phyloP scores from a whole-genome alignment of 805 yeast species.

The Hanseniaspora meyeri region DNA sequence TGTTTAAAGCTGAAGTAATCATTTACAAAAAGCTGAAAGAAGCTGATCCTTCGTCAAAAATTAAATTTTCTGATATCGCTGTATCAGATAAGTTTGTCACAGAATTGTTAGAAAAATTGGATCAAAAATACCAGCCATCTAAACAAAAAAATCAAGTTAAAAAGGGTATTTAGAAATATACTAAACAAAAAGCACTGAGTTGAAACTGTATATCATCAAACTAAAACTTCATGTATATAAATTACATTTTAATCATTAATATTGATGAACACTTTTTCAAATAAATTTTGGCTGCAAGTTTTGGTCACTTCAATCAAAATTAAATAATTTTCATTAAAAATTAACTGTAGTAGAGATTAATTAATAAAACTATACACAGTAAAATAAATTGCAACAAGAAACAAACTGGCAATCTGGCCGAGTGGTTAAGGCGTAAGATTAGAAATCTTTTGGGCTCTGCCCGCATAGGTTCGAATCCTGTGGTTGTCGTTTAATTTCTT shows the following conservation, averaged over 20 bases:
- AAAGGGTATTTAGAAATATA: too few relatives aligned
- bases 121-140: too few relatives aligned
- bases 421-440: conserved; percentile 58
- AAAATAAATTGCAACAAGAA: too few relatives aligned
- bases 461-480: conserved; percentile 64
- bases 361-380: too few relatives aligned
- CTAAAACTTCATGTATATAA: background rate
- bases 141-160: too few relatives aligned
- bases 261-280: too few relatives aligned
- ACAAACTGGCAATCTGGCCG: conserved; percentile 40
- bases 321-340: too few relatives aligned
- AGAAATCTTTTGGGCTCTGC: conserved; percentile 47
- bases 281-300: too few relatives aligned
- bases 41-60: background rate
- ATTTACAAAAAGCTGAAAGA: background rate
- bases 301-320: too few relatives aligned
- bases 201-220: background rate
- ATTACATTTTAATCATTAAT: too few relatives aligned
- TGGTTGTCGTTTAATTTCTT: conserved; percentile 46
- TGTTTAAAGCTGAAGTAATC: background rate
- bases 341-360: too few relatives aligned
- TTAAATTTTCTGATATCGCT: background rate
- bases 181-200: too few relatives aligned
- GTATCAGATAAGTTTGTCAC: background rate
- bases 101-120: background rate